phyloP scores from a whole-genome alignment of 352 stramenopile species.

The Saprolegnia diclina region DNA sequence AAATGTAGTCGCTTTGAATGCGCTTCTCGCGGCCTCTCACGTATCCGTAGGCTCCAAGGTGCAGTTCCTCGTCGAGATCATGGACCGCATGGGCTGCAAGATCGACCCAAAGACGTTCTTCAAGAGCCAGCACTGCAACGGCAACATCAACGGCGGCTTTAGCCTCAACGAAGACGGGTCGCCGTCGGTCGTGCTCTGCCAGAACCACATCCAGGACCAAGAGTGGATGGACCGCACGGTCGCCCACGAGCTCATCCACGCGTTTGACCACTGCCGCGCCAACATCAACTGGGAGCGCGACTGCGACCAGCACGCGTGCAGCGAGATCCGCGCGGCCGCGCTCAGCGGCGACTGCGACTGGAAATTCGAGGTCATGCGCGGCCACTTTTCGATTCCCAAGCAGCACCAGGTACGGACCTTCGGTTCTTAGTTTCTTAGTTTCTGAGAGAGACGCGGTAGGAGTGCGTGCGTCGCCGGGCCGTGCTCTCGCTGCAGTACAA shows the following conservation, averaged over 20 bases:
- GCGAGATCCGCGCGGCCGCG: constrained; percentile 75
- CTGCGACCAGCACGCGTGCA: constrained; percentile 90
- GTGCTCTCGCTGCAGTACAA: constrained; percentile 79
- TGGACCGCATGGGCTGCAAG: constrained; percentile 84
- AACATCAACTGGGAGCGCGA: constrained; percentile 89
- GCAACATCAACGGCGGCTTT: constrained; percentile 83
- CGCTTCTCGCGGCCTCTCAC: constrained; percentile 1
- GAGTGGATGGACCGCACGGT: constrained; percentile 90
- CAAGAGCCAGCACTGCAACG: constrained; percentile 73
- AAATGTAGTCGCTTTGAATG: constrained; percentile 48
- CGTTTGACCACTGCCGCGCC: constrained; percentile 89
- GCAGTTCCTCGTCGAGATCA: constrained; percentile 72
- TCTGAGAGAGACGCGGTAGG: constrained; percentile 30
- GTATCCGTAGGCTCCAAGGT: constrained; percentile 55
- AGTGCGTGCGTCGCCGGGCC: constrained; percentile 84
- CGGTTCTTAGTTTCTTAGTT: neutral
- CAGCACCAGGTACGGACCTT: constrained; percentile 85
- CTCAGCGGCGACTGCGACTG: constrained; percentile 87
- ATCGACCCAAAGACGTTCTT: constrained; percentile 60
- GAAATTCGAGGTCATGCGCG: constrained; percentile 88
- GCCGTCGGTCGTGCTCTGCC: constrained; percentile 77
- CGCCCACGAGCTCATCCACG: constrained; percentile 91
- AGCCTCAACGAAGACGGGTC: constrained; percentile 69
- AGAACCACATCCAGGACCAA: constrained; percentile 88
- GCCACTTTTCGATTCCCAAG: constrained; percentile 85